phyloP scores from a whole-genome alignment of 257 asterid species.

The Rehmannia glutinosa region DNA sequence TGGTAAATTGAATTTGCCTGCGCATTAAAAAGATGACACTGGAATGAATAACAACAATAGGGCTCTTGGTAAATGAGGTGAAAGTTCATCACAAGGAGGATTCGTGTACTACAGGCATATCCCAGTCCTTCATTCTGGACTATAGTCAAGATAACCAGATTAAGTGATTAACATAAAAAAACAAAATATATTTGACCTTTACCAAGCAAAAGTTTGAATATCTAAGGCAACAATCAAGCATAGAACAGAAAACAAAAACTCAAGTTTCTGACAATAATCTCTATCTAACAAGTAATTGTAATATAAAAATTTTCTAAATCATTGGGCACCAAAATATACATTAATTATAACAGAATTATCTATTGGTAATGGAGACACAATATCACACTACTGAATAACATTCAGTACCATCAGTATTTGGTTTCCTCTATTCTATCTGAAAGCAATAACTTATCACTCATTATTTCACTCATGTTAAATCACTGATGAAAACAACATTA shows the following conservation, averaged over 20 bases:
- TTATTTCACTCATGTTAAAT: conserved; percentile 1
- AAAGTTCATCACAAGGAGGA: too few relatives aligned
- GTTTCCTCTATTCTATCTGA: not conserved
- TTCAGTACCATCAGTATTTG: not conserved
- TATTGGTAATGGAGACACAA: not conserved
- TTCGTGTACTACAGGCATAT: too few relatives aligned
- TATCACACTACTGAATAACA: not conserved
- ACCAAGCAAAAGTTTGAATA: not conserved
- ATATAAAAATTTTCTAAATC: not conserved
- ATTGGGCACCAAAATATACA: not conserved
- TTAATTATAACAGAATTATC: not conserved
- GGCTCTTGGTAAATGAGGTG: not conserved
- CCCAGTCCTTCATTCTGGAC: too few relatives aligned
- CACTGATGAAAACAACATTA: not conserved
- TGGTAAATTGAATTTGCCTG: not conserved
- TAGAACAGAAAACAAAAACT: conserved; percentile 8
- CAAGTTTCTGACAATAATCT: not conserved
- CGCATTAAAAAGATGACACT: not conserved
- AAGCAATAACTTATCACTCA: not conserved
- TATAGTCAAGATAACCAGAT: too few relatives aligned
- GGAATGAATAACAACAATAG: not conserved
- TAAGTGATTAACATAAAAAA: too few relatives aligned
- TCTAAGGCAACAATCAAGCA: not conserved
- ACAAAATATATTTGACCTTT: not conserved
- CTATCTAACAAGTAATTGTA: not conserved